Conservation (phyloP, 2,329 filamentous ascomycete genomes). For the Gaeumannomyces sp. region DNA sequence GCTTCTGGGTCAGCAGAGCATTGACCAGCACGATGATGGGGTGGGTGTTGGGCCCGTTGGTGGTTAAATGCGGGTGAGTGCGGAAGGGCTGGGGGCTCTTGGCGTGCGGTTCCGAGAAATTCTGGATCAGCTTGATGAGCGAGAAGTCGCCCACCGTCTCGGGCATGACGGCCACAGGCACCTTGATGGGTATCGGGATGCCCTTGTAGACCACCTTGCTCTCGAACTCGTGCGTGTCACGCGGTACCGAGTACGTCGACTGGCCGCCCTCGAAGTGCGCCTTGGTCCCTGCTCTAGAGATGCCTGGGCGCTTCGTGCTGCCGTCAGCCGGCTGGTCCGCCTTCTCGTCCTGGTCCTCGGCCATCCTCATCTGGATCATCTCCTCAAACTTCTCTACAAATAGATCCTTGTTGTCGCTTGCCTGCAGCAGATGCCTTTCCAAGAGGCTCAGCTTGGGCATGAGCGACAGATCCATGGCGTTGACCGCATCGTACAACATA, state of each 20-base stretch:
- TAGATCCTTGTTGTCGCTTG: constrained; percentile 89
- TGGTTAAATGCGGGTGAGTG: constrained; percentile 87
- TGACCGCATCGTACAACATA: constrained; percentile 85
- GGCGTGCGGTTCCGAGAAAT: constrained; percentile 78
- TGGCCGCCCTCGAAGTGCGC: constrained; percentile 54
- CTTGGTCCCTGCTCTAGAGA: constrained; percentile 57
- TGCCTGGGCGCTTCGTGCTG: constrained; percentile 39
- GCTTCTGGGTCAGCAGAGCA: constrained; percentile 90
- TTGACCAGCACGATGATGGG: constrained; percentile 94
- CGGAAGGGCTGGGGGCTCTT: constrained; percentile 78
- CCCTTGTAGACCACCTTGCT: constrained; percentile 93
- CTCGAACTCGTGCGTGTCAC: constrained; percentile 97
- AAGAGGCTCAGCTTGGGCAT: constrained; percentile 81
- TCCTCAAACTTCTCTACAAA: constrained; percentile 97
- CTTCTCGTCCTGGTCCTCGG: constrained; percentile 50
- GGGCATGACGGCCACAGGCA: constrained; percentile 86
- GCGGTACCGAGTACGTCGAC: constrained; percentile 67
- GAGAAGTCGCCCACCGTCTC: constrained; percentile 98
- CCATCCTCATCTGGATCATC: constrained; percentile 79
- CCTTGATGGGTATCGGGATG: constrained; percentile 93
- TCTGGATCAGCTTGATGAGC: constrained; percentile 93
- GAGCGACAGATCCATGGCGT: constrained; percentile 91
- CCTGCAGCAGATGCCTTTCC: constrained; percentile 79
- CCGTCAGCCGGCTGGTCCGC: constrained; percentile 39
- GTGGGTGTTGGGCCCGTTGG: constrained; percentile 81